These are phyloP conservation scores for Lotmaria passim DNA, from an alignment of 208 protist genomes.

Conservation along the genomic window DNA sequence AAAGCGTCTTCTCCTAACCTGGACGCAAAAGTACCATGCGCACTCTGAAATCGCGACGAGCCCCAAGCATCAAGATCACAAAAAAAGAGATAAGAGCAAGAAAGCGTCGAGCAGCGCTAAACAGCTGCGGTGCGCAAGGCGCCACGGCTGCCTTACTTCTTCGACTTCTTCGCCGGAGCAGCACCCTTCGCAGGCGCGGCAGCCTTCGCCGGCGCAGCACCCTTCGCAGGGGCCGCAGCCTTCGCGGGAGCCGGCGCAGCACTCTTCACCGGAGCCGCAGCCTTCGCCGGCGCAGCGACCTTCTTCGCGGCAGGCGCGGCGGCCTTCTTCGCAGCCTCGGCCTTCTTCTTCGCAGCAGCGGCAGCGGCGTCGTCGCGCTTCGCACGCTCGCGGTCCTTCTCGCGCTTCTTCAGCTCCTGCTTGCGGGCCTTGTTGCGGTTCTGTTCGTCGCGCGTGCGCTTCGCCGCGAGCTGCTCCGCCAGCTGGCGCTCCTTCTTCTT, in stretches of 20 bases:
- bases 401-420: constrained; percentile 76
- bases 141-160: constrained; percentile 25
- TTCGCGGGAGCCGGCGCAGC: constrained; percentile 49
- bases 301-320: constrained; percentile 49
- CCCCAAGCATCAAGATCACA: not conserved
- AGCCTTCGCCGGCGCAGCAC: constrained; percentile 42
- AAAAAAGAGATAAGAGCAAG: not conserved
- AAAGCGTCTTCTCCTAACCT: not conserved
- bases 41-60: not conserved
- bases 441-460: constrained; percentile 69
- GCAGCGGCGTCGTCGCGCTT: constrained; percentile 62
- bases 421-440: constrained; percentile 76
- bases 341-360: constrained; percentile 53
- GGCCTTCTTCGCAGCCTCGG: constrained; percentile 53
- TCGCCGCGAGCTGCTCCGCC: constrained; percentile 88
- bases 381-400: constrained; percentile 78
- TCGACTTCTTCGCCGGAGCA: constrained; percentile 55
- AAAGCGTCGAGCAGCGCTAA: constrained; percentile 7
- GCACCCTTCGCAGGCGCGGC: constrained; percentile 45
- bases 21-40: not conserved
- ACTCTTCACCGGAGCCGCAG: constrained; percentile 49
- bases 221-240: constrained; percentile 38
- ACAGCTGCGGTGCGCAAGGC: constrained; percentile 7
- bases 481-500: constrained; percentile 94
- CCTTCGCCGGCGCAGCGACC: constrained; percentile 39